Base-by-base conservation (phyloP, 768 basidiomycete species). In the Tulasnella sp. region DNA sequence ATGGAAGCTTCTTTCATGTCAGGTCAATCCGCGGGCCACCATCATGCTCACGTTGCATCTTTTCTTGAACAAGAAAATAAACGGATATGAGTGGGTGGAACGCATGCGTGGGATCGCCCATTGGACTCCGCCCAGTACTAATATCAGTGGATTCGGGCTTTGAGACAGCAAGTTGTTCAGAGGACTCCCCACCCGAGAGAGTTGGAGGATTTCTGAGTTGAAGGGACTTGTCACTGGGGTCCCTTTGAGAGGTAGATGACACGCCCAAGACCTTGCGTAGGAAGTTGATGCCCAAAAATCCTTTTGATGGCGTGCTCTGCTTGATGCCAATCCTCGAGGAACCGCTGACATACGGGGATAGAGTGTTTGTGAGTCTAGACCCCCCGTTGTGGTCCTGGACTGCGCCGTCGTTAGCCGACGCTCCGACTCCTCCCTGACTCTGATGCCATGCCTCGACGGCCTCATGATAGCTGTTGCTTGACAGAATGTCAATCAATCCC, bases 61-160 rank as follows among this genome's bases (percentile, higher is more conserved):
- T 98, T 74, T 99, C 96, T 54, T 89, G 77, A 3, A 93, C 88
- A 21, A 99, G 82, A 73, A 84, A 97, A 70, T 99, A 99, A 73
- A 99, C 97, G 29, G 92, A 91, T 46, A 98, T 79, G 25, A 99
- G 78, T 0, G 92, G 93, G 69, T 97, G 92, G 74, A 91, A 99
- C 1, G 92, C 96, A 54, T 80, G 75, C 12, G 91, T 94, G 3
- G 94, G 93, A 67, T 99, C 94, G 27, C 62, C 74, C 10, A 64
- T 65, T 48, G 75, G 73, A 49, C 38, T 51, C 34, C 57, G 45
- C 12, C 34, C 48, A 2, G 27, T 46, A 17, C 34, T 31, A 31
- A 46, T 38, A 34, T 46, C 44, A 46, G 43, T 45, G 21, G 57
- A 59, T 24, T 38, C 24, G 42, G 27, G n/a, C n/a, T n/a, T n/a